A percentile compares a stretch with the other conserved stretches of the same genome.
These are phyloP conservation scores for Penicillium waksmanii DNA, from an alignment of 495 filamentous ascomycete species.

Conservation along the genomic window DNA sequence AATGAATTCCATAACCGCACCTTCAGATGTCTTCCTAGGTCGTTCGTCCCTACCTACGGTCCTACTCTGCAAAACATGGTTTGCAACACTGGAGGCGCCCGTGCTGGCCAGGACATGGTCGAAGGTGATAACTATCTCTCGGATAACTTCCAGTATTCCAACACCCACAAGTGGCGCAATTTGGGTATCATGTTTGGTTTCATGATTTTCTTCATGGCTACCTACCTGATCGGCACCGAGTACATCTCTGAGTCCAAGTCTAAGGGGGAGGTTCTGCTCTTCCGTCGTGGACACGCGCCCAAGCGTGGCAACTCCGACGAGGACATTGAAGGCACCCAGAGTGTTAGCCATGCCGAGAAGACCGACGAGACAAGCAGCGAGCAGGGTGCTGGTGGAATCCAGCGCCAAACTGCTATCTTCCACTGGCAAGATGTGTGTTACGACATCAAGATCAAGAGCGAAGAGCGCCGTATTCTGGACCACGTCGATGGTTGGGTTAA, in stretches of 20 bases:
- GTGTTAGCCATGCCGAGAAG: slow-evolving; percentile 40
- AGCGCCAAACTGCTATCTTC: slow-evolving; percentile 68
- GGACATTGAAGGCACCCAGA: slow-evolving; percentile 37
- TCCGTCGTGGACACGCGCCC: slow-evolving; percentile 49
- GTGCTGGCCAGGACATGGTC: slow-evolving; percentile 49
- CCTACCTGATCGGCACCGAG: slow-evolving; percentile 50
- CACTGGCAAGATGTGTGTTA: slow-evolving; percentile 84
- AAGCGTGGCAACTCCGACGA: slow-evolving; percentile 23
- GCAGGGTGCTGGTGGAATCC: slow-evolving; percentile 46
- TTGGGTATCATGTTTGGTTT: slow-evolving; percentile 70
- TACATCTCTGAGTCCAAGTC: slow-evolving; percentile 53
- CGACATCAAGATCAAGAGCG: slow-evolving; percentile 64
- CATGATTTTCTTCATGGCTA: slow-evolving; percentile 61
- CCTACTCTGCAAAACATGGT: slow-evolving; percentile 32
- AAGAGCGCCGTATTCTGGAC: slow-evolving; percentile 61
- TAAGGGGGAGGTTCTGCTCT: slow-evolving; percentile 57
- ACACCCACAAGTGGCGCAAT: slow-evolving; percentile 70
- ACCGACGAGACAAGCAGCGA: slow-evolving; percentile 42
- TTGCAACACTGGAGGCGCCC: slow-evolving; percentile 60
- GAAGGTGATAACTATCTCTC: slow-evolving; percentile 55
- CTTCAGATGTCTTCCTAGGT: slow-evolving; percentile 53
- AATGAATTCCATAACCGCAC: slow-evolving; percentile 63
- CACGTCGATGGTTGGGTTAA: slow-evolving; percentile 45
- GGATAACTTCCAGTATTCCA: slow-evolving; percentile 58
- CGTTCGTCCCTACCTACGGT: slow-evolving; percentile 41